Base-by-base conservation (phyloP, 1,284 basidiomycete species). In the Microbotryum silenes-acaulis region DNA sequence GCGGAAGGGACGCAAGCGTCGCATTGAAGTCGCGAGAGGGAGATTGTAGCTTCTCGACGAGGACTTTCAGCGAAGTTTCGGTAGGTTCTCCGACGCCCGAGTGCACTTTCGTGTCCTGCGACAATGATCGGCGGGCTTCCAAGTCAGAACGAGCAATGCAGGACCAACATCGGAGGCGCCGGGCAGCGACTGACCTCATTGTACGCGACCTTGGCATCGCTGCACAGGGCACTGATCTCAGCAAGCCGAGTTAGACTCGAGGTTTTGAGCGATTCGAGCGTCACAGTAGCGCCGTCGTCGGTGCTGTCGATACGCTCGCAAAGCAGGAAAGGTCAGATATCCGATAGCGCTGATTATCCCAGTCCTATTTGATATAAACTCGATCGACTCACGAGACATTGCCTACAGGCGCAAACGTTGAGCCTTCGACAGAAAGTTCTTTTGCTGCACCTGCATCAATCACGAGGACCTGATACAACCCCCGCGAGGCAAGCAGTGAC, bases 41-140 rank as follows among this genome's bases (percentile, higher is more conserved):
- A 31, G 78, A 77, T 2, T 78, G 80, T 45, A 84, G 78, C 75
- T 97, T 98, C 78, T 98, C 94, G 23, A 86, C 91, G 6, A 98
- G 83, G 47, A 93, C 91, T 75, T 88, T 89, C 59, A 97, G 81
- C 1, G 92, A 92, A 9, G 91, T 92, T 76, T 97, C 94, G 3
- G 96, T 99, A 9, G 96, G 94, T 77, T 98, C 93, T 25, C 94
- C 94, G 49, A 99, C 83, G 71, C 90, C 92, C 59, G 80, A 76
- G 75, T 96, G 97, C 1, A 79, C 72, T 51, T 82, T 80, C 74
- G 88, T 91, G 51, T 93, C 89, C 87, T 90, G 70, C 54, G 65
- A 20, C 46, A 75, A 61, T 4, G 54, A 61, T 62, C 62, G 59
- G 44, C 29, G 51, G 21, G 33, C 12, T 29, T 42, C 55, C 25